A percentile compares a stretch with the other conserved stretches of the same genome.
Evolutionary conservation across 2,329 filamentous ascomycete genomes (phyloP).

Genomic region (Penicillium olsonii): DNA sequence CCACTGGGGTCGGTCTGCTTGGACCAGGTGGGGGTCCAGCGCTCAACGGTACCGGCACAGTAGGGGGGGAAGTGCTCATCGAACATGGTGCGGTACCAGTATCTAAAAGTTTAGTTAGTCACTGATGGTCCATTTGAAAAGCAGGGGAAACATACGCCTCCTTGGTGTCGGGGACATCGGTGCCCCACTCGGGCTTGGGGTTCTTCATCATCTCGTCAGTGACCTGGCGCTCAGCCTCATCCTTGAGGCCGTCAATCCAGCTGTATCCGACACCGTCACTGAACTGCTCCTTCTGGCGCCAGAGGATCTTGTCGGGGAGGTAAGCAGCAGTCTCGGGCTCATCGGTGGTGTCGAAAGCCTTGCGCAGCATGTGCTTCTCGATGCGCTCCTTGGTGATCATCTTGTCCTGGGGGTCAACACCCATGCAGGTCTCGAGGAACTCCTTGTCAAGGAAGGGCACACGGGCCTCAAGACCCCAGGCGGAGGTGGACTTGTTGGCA

Average conservation of each 20-base stretch:
- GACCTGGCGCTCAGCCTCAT: conserved; percentile 83
- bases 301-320: conserved; percentile 93
- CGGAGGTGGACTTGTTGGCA: conserved; percentile 98
- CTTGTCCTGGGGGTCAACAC: conserved; percentile 91
- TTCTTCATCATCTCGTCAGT: conserved; percentile 98
- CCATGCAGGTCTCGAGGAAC: conserved; percentile 92
- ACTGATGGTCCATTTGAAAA: background rate
- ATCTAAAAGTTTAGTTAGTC: conserved; percentile 50
- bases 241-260: conserved; percentile 97
- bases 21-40: conserved; percentile 97
- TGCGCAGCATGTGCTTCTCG: conserved; percentile 97
- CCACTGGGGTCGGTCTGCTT: conserved; percentile 95
- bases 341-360: conserved; percentile 92
- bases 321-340: conserved; percentile 80
- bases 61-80: conserved; percentile 95
- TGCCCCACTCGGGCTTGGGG: conserved; percentile 94
- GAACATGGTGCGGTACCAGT: conserved; percentile 99
- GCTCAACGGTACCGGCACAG: conserved; percentile 89
- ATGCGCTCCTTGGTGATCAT: conserved; percentile 88
- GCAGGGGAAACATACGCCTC: conserved; percentile 68
- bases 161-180: conserved; percentile 91
- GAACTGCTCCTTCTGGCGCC: conserved; percentile 99
- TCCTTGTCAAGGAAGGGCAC: conserved; percentile 97
- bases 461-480: conserved; percentile 96
- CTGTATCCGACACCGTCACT: conserved; percentile 97